phyloP scores from a whole-genome alignment of 306 rosid species.

The Malus asiatica region DNA sequence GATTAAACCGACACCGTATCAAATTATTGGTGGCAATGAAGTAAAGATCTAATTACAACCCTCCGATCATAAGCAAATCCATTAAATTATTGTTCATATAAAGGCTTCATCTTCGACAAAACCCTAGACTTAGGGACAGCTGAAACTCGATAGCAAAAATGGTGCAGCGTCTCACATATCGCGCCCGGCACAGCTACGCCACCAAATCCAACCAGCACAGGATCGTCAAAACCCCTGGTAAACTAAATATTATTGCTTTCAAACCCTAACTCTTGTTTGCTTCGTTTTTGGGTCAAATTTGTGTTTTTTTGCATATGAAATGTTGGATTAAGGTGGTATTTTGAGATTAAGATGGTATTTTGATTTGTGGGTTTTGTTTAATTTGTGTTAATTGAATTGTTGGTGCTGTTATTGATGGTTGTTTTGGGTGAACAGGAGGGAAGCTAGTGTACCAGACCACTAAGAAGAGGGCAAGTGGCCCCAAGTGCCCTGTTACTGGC shows the following conservation, averaged over 20 bases:
- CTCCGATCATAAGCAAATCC: background rate
- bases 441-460: constrained; percentile 65
- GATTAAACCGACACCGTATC: background rate
- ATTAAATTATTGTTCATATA: background rate
- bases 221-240: constrained; percentile 73
- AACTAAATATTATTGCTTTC: background rate
- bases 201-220: constrained; percentile 72
- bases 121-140: constrained; percentile 22
- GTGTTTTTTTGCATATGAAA: no score
- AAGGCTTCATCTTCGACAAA: constrained; percentile 6
- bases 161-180: constrained; percentile 77
- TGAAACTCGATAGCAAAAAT: constrained; percentile 21
- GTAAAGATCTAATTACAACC: background rate
- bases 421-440: constrained; percentile 41
- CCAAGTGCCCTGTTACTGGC: constrained; percentile 76
- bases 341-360: background rate
- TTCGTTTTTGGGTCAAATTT: background rate
- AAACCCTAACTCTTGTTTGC: background rate
- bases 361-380: background rate
- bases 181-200: constrained; percentile 67
- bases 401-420: background rate
- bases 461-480: constrained; percentile 75
- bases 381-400: background rate
- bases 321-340: background rate
- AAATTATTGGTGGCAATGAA: background rate